These are phyloP conservation scores for Elaeis guineensis DNA, from an alignment of 176 grass and related monocot species.

Conservation along the genomic window DNA sequence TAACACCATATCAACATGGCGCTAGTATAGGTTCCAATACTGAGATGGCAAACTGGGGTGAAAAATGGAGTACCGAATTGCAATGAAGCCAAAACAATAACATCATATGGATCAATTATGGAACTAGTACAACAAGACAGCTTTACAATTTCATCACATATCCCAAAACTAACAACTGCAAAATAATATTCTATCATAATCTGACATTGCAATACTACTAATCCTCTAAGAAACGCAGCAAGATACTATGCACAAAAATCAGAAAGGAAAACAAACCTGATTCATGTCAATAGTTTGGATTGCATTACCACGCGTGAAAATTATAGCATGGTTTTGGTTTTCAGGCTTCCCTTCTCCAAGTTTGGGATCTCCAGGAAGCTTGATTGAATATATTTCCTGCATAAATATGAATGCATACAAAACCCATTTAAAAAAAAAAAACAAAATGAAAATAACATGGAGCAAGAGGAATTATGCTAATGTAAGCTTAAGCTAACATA, in stretches of 20 bases:
- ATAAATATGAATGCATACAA: slow-evolving; percentile 12
- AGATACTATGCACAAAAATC: background rate
- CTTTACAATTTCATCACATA: no score
- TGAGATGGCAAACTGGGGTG: no score
- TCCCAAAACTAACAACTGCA: no score
- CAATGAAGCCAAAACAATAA: no score
- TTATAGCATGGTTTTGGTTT: slow-evolving; percentile 98
- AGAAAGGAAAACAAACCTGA: slow-evolving; percentile 44
- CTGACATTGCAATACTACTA: no score
- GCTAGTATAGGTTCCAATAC: no score
- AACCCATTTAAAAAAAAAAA: slow-evolving; percentile 8
- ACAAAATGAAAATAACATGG: slow-evolving; percentile 4
- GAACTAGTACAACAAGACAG: no score
- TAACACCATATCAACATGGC: no score
- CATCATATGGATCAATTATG: no score
- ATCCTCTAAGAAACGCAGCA: background rate
- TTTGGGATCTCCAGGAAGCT: slow-evolving; percentile 88
- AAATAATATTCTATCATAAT: no score
- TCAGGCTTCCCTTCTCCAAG: slow-evolving; percentile 98
- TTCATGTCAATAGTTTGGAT: slow-evolving; percentile 98
- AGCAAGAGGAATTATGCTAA: no score
- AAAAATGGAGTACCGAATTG: no score
- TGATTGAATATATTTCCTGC: slow-evolving; percentile 95
- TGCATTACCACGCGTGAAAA: slow-evolving; percentile 91
- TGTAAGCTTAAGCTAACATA: background rate